Conservation (phyloP, 805 yeast genomes). For the Wickerhamia fluorescens region DNA sequence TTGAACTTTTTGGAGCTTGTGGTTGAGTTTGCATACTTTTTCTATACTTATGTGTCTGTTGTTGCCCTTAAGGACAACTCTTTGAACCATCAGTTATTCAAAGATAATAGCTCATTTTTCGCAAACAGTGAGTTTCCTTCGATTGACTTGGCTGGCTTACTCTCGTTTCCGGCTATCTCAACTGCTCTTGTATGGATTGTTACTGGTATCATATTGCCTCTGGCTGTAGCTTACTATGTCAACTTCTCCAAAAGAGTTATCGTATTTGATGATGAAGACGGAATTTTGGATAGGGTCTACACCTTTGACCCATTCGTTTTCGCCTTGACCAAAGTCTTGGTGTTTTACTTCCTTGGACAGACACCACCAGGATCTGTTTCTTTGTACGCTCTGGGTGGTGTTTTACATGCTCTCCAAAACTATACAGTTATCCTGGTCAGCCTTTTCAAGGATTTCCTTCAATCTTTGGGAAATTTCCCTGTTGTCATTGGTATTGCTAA, state of each 20-base stretch:
- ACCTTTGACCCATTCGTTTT: constrained; percentile 46
- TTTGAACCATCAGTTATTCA: constrained; percentile 29
- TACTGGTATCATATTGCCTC: constrained; percentile 35
- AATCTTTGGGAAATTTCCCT: constrained; percentile 41
- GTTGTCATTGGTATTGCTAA: constrained; percentile 40
- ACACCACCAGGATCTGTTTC: constrained; percentile 23
- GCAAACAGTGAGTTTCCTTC: constrained; percentile 16
- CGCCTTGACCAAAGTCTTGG: constrained; percentile 37
- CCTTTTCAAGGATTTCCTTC: constrained; percentile 28
- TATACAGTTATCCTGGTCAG: constrained; percentile 30
- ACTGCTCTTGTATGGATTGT: constrained; percentile 38
- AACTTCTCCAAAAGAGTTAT: constrained; percentile 41
- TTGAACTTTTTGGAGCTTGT: constrained; percentile 26
- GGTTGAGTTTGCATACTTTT: constrained; percentile 25
- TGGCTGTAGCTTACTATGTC: constrained; percentile 40
- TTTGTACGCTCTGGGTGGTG: constrained; percentile 18
- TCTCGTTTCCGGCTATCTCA: constrained; percentile 13
- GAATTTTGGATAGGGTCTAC: constrained; percentile 28
- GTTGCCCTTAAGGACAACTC: constrained; percentile 29
- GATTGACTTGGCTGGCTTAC: constrained; percentile 32
- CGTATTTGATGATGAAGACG: constrained; percentile 27
- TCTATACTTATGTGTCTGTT: constrained; percentile 28
- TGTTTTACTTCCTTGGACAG: constrained; percentile 33
- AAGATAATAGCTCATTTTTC: constrained; percentile 23
- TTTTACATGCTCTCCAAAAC: constrained; percentile 21